Conservation (phyloP, 2,329 filamentous ascomycete species). For the Aspergillus sp. region DNA sequence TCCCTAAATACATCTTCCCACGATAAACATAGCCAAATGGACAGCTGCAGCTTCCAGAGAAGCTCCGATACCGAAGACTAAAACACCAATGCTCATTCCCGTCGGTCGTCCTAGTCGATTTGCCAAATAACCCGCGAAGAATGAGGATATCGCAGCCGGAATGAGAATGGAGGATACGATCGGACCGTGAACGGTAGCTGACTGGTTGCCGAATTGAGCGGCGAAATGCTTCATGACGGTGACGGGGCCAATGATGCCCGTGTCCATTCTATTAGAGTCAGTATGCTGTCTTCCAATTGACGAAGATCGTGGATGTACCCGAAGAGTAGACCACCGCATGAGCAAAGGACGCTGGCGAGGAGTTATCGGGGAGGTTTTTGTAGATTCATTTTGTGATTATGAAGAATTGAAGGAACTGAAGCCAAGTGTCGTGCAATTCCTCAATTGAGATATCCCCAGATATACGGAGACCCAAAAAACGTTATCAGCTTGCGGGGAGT, state of each 20-base stretch:
- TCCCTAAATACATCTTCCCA: slow-evolving; percentile 50
- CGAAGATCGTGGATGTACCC: slow-evolving; percentile 4
- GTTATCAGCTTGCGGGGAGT: too few species aligned
- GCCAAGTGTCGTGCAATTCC: slow-evolving; percentile 4
- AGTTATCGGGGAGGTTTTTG: slow-evolving; percentile 13
- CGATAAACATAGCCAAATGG: slow-evolving; percentile 47
- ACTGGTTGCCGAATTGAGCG: slow-evolving; percentile 44
- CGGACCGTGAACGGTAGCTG: slow-evolving; percentile 49
- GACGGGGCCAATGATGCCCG: slow-evolving; percentile 54
- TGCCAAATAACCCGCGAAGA: slow-evolving; percentile 52
- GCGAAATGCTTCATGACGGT: slow-evolving; percentile 52
- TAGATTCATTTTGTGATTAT: too few species aligned
- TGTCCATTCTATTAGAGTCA: slow-evolving; percentile 30
- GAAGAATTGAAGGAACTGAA: too few species aligned
- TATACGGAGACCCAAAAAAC: not conserved
- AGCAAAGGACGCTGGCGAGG: slow-evolving; percentile 13
- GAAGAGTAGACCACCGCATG: slow-evolving; percentile 13
- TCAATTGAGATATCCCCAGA: not conserved
- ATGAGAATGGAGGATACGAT: slow-evolving; percentile 55
- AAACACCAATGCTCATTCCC: slow-evolving; percentile 44
- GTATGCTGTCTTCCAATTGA: not conserved
- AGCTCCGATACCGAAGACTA: slow-evolving; percentile 50
- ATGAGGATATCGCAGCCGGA: slow-evolving; percentile 50
- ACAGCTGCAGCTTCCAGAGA: slow-evolving; percentile 46
- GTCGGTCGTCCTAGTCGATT: slow-evolving; percentile 46